These are phyloP conservation scores for Linanthus parryae DNA, from an alignment of 148 eudicot species.

Conservation along the genomic window DNA sequence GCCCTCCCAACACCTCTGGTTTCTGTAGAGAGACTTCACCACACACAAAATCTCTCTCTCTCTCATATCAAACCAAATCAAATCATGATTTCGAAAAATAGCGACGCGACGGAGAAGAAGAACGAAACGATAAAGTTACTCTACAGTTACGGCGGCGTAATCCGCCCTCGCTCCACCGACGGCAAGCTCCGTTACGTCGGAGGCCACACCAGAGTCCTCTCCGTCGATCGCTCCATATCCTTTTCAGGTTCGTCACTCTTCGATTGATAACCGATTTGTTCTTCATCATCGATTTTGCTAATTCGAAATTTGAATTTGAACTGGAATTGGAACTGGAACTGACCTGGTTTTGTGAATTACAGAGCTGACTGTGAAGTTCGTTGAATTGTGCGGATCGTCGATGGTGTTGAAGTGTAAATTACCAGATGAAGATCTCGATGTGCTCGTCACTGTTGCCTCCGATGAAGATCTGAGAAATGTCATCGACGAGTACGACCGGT, in stretches of 20 bases:
- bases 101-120: too few relatives aligned
- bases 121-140: slow-evolving; percentile 13
- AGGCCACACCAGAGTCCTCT: slow-evolving; percentile 25
- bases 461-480: slow-evolving; percentile 35
- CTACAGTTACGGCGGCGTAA: slow-evolving; percentile 23
- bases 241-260: slow-evolving; percentile 11
- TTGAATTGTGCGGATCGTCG: slow-evolving; percentile 32
- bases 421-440: slow-evolving; percentile 43
- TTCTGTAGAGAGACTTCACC: too few relatives aligned
- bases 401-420: slow-evolving; percentile 30
- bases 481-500: slow-evolving; percentile 33
- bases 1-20: too few relatives aligned
- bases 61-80: too few relatives aligned
- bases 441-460: slow-evolving; percentile 30
- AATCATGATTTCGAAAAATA: too few relatives aligned
- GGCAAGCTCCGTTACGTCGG: slow-evolving; percentile 28
- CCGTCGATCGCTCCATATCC: slow-evolving; percentile 15
- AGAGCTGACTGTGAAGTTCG: slow-evolving; percentile 32
- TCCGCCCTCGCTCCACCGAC: too few relatives aligned
- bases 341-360: background rate
- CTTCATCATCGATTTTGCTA: background rate
- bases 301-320: too few relatives aligned
- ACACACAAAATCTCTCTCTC: too few relatives aligned
- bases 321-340: background rate
- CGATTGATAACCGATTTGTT: background rate